Percentiles rank a stretch among this genome's conserved stretches.
phyloP scores from a whole-genome alignment of 495 filamentous ascomycete species.

The Achaetomiella virescens region DNA sequence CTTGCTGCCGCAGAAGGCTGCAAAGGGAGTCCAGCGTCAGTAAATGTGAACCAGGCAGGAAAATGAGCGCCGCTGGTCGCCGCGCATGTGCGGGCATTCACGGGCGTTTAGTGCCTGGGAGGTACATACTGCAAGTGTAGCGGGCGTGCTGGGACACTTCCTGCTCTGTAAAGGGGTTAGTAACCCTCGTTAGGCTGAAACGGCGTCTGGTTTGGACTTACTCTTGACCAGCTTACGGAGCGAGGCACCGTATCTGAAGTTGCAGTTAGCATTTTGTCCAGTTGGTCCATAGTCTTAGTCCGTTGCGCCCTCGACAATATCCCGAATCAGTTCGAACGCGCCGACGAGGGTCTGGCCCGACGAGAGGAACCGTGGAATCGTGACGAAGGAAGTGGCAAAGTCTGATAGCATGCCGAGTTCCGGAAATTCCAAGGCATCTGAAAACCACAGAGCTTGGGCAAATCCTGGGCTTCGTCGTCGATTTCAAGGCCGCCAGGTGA shows the following conservation, averaged over 20 bases:
- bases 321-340: not conserved
- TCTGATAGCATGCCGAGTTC: no score
- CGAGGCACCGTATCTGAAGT: constrained; percentile 85
- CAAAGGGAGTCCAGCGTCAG: constrained; percentile 11
- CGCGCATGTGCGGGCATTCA: not conserved
- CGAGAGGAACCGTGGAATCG: no score
- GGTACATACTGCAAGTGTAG: constrained; percentile 80
- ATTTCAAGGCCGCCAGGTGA: no score
- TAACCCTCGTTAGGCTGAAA: not conserved
- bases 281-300: not conserved
- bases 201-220: not conserved
- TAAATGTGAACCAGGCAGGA: constrained; percentile 22
- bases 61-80: not conserved
- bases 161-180: constrained; percentile 53
- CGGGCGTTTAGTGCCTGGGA: not conserved
- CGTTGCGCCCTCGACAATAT: constrained; percentile 4
- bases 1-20: constrained; percentile 92
- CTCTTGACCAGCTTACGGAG: constrained; percentile 99
- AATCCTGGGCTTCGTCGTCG: no score
- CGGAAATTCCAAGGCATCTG: no score
- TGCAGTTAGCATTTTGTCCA: constrained; percentile 12
- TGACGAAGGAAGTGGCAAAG: no score
- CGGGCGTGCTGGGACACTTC: constrained; percentile 94
- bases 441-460: no score
- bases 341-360: not conserved